phyloP scores from a whole-genome alignment of 768 basidiomycete species.

The Tricholoma bakamatsutake region DNA sequence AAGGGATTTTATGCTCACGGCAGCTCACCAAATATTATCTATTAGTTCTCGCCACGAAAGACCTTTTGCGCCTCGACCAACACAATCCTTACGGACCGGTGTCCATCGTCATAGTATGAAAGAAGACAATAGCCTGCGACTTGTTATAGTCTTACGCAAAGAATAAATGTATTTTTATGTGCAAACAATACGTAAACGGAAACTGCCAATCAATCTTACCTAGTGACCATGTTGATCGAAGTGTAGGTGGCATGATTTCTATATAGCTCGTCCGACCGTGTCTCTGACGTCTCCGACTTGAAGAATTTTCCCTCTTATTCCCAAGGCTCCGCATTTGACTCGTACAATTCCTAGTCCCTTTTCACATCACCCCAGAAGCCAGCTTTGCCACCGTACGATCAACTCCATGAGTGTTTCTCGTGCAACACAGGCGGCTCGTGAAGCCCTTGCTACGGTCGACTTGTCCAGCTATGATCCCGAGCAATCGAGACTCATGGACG shows the following conservation, averaged over 20 bases:
- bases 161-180: no score
- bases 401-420: constrained; percentile 30
- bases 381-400: not conserved
- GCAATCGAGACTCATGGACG: constrained; percentile 94
- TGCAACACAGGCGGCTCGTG: constrained; percentile 55
- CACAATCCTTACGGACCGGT: constrained; percentile 53
- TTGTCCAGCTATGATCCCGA: constrained; percentile 84
- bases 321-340: not conserved
- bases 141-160: not conserved
- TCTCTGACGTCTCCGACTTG: constrained; percentile 3
- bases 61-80: constrained; percentile 59
- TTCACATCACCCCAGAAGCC: not conserved
- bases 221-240: not conserved
- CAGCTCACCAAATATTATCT: not conserved
- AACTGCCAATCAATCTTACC: no score
- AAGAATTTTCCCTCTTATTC: not conserved
- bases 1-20: constrained; percentile 1
- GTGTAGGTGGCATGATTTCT: constrained; percentile 9
- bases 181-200: no score
- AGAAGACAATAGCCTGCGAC: not conserved
- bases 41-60: constrained; percentile 73
- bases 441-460: constrained; percentile 69
- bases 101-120: constrained; percentile 25
- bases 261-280: not conserved
- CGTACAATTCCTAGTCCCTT: not conserved